These are phyloP conservation scores for Phytophthora vignae DNA, from an alignment of 352 stramenopile genomes.

Conservation along the genomic window DNA sequence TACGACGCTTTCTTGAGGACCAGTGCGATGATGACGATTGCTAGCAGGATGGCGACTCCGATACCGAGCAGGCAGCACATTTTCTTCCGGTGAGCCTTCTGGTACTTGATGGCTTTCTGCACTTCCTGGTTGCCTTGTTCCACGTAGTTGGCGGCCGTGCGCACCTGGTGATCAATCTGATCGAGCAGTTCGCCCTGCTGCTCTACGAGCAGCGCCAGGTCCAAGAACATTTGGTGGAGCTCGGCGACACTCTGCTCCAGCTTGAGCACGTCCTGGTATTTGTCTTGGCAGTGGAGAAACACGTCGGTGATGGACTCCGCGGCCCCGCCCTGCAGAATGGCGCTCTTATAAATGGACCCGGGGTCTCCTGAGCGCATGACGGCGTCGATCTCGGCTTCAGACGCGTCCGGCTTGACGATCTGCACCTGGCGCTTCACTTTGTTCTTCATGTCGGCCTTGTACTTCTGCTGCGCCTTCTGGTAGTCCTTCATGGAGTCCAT, in stretches of 20 bases:
- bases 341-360: conserved; percentile 87
- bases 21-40: conserved; percentile 77
- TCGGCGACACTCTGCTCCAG: conserved; percentile 97
- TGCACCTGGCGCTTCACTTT: conserved; percentile 98
- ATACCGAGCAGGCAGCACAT: conserved; percentile 92
- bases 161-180: conserved; percentile 97
- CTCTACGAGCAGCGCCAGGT: conserved; percentile 98
- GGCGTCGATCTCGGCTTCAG: conserved; percentile 96
- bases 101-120: conserved; percentile 94
- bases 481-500: conserved; percentile 99
- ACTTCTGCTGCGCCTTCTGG: conserved; percentile 97
- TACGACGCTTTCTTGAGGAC: conserved; percentile 61
- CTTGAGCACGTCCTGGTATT: conserved; percentile 98
- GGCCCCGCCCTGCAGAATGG: conserved; percentile 77
- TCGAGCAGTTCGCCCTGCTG: conserved; percentile 98
- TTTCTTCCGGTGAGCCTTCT: conserved; percentile 97
- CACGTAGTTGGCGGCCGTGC: conserved; percentile 95
- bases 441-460: conserved; percentile 98
- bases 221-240: conserved; percentile 99
- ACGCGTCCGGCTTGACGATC: conserved; percentile 98
- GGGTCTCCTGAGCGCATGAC: conserved; percentile 93
- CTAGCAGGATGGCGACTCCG: conserved; percentile 78
- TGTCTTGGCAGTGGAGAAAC: conserved; percentile 96
- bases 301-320: conserved; percentile 90
- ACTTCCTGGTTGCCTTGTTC: conserved; percentile 97